Conservation (phyloP, 2,329 filamentous ascomycete genomes). For the Sordariomycetes sp. region DNA sequence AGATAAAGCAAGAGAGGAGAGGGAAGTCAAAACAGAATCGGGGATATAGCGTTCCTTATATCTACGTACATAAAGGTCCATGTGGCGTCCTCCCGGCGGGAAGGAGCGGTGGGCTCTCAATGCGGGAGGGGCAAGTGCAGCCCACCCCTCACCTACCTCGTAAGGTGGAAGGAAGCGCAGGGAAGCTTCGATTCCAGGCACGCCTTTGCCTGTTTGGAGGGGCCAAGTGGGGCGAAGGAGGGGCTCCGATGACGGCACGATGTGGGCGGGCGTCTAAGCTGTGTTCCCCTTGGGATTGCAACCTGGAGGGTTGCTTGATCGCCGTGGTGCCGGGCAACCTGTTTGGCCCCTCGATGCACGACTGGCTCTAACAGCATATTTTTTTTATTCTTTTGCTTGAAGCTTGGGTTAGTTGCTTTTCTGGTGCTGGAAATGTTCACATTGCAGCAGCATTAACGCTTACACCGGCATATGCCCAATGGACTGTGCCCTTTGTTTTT, state of each 20-base stretch:
- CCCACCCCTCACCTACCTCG: not conserved
- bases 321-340: not conserved
- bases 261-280: not conserved
- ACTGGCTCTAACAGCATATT: too few relatives aligned
- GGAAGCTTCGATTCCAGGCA: constrained; percentile 1
- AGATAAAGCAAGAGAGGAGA: not conserved
- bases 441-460: too few relatives aligned
- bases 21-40: not conserved
- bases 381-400: too few relatives aligned
- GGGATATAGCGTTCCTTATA: not conserved
- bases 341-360: not conserved
- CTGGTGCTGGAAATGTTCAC: too few relatives aligned
- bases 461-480: too few relatives aligned
- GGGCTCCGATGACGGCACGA: not conserved
- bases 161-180: not conserved
- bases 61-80: too few relatives aligned
- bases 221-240: not conserved
- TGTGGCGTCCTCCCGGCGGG: too few relatives aligned
- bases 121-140: too few relatives aligned
- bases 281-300: not conserved
- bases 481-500: not conserved
- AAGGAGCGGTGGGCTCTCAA: not conserved
- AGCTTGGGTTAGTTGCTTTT: too few relatives aligned
- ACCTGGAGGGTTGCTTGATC: not conserved
- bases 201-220: not conserved